Evolutionary conservation across 179 eudicot species (phyloP).

Genomic region (Beta corolliflora): DNA sequence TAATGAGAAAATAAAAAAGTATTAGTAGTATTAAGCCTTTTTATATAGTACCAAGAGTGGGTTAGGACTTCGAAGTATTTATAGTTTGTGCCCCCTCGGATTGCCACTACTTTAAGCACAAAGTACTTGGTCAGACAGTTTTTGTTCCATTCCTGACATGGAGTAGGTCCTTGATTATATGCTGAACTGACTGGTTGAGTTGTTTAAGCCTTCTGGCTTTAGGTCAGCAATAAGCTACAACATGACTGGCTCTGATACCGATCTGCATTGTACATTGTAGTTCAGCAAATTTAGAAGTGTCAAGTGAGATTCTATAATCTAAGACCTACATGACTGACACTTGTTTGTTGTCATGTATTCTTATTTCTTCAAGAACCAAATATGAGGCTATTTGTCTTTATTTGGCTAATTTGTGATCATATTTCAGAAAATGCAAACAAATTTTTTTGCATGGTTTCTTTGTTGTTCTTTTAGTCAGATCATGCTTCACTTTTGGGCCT

Average conservation of each 20-base stretch:
- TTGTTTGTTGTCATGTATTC: too few relatives aligned
- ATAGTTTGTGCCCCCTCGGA: too few relatives aligned
- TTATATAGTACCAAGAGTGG: too few relatives aligned
- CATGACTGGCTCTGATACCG: neutral
- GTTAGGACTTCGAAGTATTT: too few relatives aligned
- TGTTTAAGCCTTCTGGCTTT: neutral
- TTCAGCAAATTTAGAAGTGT: neutral
- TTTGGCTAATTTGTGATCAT: too few relatives aligned
- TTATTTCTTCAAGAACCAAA: too few relatives aligned
- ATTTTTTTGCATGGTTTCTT: neutral
- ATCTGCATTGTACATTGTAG: neutral
- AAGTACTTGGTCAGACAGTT: too few relatives aligned
- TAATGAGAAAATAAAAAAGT: too few relatives aligned
- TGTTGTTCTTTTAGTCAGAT: neutral
- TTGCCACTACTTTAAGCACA: neutral
- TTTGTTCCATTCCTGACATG: neutral
- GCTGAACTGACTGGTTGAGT: neutral
- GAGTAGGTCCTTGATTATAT: neutral
- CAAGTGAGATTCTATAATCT: too few relatives aligned
- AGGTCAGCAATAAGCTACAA: neutral
- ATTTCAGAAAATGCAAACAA: neutral
- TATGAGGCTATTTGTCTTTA: too few relatives aligned
- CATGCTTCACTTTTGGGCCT: neutral
- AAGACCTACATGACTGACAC: neutral
- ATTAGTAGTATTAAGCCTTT: too few relatives aligned